Conservation (phyloP, 208 protist species). For the Trypanosoma cruzi region DNA sequence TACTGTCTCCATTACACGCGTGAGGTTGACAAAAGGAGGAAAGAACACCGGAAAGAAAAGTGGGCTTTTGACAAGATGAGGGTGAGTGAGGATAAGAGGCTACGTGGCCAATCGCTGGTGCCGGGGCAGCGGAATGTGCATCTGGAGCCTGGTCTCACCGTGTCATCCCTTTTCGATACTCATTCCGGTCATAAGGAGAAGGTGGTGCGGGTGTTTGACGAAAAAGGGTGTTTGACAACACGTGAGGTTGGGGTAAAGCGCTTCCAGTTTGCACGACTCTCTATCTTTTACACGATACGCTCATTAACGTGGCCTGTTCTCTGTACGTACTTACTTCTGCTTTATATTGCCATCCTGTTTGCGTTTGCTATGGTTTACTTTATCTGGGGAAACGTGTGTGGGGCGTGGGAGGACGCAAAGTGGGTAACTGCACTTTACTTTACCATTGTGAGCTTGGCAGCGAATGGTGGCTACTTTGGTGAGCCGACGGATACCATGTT, state of each 20-base stretch:
- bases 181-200: not conserved
- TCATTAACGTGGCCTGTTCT: constrained; percentile 58
- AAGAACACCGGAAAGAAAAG: not conserved
- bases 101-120: constrained; percentile 19
- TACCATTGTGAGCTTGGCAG: constrained; percentile 78
- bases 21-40: not conserved
- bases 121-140: constrained; percentile 1
- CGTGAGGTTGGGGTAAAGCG: constrained; percentile 64
- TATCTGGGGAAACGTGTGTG: constrained; percentile 57
- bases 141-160: not conserved
- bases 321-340: constrained; percentile 53
- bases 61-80: not conserved
- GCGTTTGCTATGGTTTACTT: constrained; percentile 56
- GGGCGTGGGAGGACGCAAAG: constrained; percentile 37
- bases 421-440: constrained; percentile 72
- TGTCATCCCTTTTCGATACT: constrained; percentile 15
- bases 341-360: constrained; percentile 69
- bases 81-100: not conserved
- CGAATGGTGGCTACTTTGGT: constrained; percentile 86
- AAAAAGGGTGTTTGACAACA: constrained; percentile 57
- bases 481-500: constrained; percentile 68
- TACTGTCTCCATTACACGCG: not conserved
- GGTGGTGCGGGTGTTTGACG: constrained; percentile 68
- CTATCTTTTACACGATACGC: constrained; percentile 72
- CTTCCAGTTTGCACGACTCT: constrained; percentile 67